phyloP scores from a whole-genome alignment of 108 stramenopile species.

The Pseudonitzschia delicatissima region DNA sequence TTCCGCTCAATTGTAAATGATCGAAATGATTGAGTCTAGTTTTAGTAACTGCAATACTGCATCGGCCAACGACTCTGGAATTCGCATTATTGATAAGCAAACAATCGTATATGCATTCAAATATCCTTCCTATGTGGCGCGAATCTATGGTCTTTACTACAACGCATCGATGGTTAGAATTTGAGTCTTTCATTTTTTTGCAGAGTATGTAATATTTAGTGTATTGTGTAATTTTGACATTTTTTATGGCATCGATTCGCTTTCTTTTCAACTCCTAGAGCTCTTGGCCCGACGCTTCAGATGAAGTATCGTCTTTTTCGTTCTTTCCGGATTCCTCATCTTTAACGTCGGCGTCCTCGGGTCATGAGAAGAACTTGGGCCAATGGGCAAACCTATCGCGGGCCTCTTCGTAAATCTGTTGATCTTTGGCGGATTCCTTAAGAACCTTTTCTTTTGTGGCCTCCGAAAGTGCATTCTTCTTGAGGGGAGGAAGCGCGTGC shows the following conservation, averaged over 20 bases:
- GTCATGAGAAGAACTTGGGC: neutral
- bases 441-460: neutral
- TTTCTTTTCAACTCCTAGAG: neutral
- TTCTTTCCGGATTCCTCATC: neutral
- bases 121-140: too few species aligned
- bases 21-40: too few species aligned
- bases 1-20: too few species aligned
- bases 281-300: neutral
- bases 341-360: neutral
- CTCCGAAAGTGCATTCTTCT: neutral
- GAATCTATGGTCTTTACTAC: too few species aligned
- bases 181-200: too few species aligned
- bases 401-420: conserved; percentile 1
- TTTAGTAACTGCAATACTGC: too few species aligned
- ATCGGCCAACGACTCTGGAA: too few species aligned
- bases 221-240: too few species aligned
- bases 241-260: neutral
- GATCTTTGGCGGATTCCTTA: neutral
- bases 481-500: neutral
- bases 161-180: too few species aligned
- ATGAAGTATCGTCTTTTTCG: neutral
- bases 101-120: too few species aligned
- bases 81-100: too few species aligned
- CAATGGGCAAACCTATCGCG: neutral
- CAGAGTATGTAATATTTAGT: too few species aligned